These are phyloP conservation scores for Rubroshorea leprosula DNA, from an alignment of 345 rosid genomes.

Conservation along the genomic window DNA sequence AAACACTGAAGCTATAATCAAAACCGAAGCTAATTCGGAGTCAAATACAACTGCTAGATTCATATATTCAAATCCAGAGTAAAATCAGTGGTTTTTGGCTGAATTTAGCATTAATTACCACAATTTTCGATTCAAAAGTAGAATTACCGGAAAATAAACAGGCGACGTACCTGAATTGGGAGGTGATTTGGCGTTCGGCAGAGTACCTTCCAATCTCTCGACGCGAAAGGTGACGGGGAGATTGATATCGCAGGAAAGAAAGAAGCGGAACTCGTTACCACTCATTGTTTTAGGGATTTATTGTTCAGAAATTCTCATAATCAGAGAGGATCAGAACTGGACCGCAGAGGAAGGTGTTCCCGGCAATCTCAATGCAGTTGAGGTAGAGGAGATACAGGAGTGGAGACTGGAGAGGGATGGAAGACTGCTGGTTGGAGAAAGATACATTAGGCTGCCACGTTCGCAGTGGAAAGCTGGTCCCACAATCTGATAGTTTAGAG, in stretches of 20 bases:
- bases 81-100: background rate
- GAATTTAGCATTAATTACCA: background rate
- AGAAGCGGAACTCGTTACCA: constrained; percentile 90
- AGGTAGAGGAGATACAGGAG: background rate
- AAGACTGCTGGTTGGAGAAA: background rate
- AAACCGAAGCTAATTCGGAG: background rate
- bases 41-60: background rate
- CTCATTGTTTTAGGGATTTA: constrained; percentile 37
- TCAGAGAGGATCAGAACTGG: background rate
- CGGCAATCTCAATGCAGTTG: too few relatives aligned
- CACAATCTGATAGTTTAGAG: background rate
- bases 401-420: background rate
- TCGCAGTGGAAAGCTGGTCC: background rate
- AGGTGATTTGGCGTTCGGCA: constrained; percentile 46
- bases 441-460: background rate
- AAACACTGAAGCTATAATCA: too few relatives aligned
- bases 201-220: constrained; percentile 71
- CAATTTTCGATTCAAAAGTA: background rate
- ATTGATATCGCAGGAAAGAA: constrained; percentile 92
- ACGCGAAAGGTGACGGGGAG: constrained; percentile 87
- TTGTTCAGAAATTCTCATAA: constrained; percentile 8
- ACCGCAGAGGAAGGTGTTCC: background rate
- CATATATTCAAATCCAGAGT: constrained; percentile 1
- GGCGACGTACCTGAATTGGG: constrained; percentile 42
- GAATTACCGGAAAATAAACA: background rate